phyloP scores from a whole-genome alignment of 768 basidiomycete species.

The Boletus patriciae region DNA sequence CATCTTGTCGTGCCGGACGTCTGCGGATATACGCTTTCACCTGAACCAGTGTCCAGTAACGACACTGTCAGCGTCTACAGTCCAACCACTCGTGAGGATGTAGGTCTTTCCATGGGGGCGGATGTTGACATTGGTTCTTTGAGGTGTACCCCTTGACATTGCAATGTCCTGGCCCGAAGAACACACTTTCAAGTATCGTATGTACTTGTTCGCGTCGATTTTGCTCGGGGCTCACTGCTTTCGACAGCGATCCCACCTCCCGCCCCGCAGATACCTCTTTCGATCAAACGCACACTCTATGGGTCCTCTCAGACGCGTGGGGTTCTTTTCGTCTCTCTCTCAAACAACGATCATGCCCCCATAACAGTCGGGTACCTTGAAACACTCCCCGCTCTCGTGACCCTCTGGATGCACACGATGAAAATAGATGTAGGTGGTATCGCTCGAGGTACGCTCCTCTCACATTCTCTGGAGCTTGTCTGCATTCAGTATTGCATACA shows the following conservation, averaged over 20 bases:
- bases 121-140: not conserved
- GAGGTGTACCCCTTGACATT: slow-evolving; percentile 49
- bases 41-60: slow-evolving; percentile 45
- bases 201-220: slow-evolving; percentile 17
- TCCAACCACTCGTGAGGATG: slow-evolving; percentile 42
- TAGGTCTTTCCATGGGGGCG: not conserved
- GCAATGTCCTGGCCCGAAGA: slow-evolving; percentile 55
- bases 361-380: slow-evolving; percentile 68
- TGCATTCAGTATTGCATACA: slow-evolving; percentile 23
- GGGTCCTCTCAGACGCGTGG: slow-evolving; percentile 79
- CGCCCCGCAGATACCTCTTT: slow-evolving; percentile 50
- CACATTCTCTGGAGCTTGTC: no score
- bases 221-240: not conserved
- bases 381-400: slow-evolving; percentile 90
- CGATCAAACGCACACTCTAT: slow-evolving; percentile 64
- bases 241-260: slow-evolving; percentile 38
- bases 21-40: slow-evolving; percentile 47
- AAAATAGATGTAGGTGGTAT: slow-evolving; percentile 48
- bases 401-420: slow-evolving; percentile 84
- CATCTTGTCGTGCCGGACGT: slow-evolving; percentile 47
- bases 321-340: slow-evolving; percentile 63
- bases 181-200: slow-evolving; percentile 58
- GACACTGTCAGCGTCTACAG: slow-evolving; percentile 48
- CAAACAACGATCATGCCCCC: slow-evolving; percentile 53
- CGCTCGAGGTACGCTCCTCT: slow-evolving; percentile 42